These are phyloP conservation scores for Calonectria hongkongensis DNA, from an alignment of 2,329 filamentous ascomycete genomes.

Conservation along the genomic window DNA sequence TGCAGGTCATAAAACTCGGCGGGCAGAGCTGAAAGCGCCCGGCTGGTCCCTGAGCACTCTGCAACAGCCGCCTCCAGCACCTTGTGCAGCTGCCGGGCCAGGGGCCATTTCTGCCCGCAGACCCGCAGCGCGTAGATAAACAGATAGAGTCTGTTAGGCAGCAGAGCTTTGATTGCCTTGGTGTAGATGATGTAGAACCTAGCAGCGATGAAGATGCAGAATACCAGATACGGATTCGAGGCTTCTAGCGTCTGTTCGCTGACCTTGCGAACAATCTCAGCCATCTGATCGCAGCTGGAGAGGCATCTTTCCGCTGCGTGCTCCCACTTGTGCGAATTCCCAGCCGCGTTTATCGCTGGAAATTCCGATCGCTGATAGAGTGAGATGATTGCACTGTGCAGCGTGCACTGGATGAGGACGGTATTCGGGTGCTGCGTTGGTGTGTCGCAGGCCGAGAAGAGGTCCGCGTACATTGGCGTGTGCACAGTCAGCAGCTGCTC, in stretches of 20 bases:
- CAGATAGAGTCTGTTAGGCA: conserved; percentile 34
- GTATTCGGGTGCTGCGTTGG: conserved; percentile 36
- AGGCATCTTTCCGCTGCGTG: conserved; percentile 32
- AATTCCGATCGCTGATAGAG: conserved; percentile 35
- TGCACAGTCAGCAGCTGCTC: conserved; percentile 32
- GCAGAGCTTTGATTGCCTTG: conserved; percentile 9
- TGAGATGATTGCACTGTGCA: conserved; percentile 36
- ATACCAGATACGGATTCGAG: conserved; percentile 31
- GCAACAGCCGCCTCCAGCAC: conserved; percentile 30
- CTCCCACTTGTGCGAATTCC: conserved; percentile 20
- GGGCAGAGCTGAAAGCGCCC: not conserved
- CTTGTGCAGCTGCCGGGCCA: conserved; percentile 29
- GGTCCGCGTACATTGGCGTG: conserved; percentile 31
- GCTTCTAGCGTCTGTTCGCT: conserved; percentile 25
- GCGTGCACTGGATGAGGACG: conserved; percentile 37
- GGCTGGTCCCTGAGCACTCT: conserved; percentile 8
- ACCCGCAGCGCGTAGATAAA: conserved; percentile 38
- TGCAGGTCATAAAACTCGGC: conserved; percentile 35
- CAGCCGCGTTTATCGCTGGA: not conserved
- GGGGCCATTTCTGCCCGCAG: conserved; percentile 31
- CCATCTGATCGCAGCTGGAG: conserved; percentile 39
- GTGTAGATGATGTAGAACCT: conserved; percentile 39
- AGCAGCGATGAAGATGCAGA: conserved; percentile 31
- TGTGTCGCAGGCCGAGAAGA: conserved; percentile 16
- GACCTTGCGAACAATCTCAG: conserved; percentile 1